Base-by-base conservation (phyloP, 164 flowering plant species). In the Liquidambar formosana region DNA sequence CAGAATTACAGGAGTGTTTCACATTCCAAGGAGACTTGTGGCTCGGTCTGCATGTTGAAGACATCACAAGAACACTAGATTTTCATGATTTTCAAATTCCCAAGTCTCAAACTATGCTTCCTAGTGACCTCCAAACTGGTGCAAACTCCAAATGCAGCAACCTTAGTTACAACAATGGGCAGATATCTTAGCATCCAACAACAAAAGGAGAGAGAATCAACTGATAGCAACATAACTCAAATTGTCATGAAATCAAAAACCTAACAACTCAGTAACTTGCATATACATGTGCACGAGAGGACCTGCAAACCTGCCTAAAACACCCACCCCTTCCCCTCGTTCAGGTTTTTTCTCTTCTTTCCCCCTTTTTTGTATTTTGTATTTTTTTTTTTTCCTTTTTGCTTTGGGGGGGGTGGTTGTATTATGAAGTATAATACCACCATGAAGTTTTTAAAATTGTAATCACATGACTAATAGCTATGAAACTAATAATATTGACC, bases 1-100 rank as follows among this genome's bases (percentile, higher is more conserved):
- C 80, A 14, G 75, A 61, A 54, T 66, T 71, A 71, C n/a, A 67
- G 59, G 27, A 28, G 57, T n/a, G 66, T 64, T 51, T 72, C 75
- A 57, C 75, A 22, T 28, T 65, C 70, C 33, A 71, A 60, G 45
- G 81, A 64, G 38, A 76, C 73, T 52, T 67, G 76, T 60, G 69
- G 56, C 73, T 72, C 85, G 52, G 69, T 80, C 67, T 73, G 63
- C 79, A 81, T 78, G 27, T 72, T 48, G 19, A 67, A 59, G 45
- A 26, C 68, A 63, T 73, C 52, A 65, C 68, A 53, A 44, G 49
- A 48, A 44, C 13, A 74, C 71, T 62, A 69, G 23, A 41, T 10
- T 22, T 61, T 58, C 65, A 45, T 65, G 22, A 33, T 54, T 63
- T 49, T 19, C n/a, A 72, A 60, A 22, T 76, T 61, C 57, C n/a